phyloP scores from a whole-genome alignment of 2,329 filamentous ascomycete species.

The Beauveria rudraprayagi region DNA sequence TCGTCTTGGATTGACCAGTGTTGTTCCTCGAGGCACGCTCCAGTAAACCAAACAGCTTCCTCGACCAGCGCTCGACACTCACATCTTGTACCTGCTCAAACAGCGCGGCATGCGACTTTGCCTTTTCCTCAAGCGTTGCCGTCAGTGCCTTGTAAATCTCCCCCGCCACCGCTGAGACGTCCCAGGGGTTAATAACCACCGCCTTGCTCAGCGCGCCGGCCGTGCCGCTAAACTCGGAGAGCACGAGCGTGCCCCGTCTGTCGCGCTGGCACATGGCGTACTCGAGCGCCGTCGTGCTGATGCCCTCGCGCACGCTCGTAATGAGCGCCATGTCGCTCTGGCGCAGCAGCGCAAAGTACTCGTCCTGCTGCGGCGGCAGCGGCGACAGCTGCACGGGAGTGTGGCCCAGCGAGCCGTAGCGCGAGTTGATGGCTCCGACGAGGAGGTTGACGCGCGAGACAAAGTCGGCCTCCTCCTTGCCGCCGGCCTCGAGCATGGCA shows the following conservation, averaged over 20 bases:
- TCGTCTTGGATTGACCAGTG: background rate
- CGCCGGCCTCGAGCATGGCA: conserved; percentile 67
- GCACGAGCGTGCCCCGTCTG: conserved; percentile 75
- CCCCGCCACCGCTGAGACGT: conserved; percentile 72
- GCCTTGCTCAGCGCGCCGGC: conserved; percentile 77
- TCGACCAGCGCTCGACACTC: conserved; percentile 5
- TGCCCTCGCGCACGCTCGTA: conserved; percentile 89
- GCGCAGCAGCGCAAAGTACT: conserved; percentile 87
- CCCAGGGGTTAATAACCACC: conserved; percentile 96
- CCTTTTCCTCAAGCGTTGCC: conserved; percentile 60
- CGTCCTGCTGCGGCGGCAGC: conserved; percentile 79
- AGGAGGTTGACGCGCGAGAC: conserved; percentile 83
- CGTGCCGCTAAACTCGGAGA: conserved; percentile 94
- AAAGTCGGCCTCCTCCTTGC: conserved; percentile 66
- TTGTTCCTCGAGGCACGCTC: background rate
- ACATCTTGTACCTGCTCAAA: background rate
- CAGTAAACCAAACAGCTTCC: background rate
- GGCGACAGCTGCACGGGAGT: conserved; percentile 90
- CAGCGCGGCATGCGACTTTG: conserved; percentile 49
- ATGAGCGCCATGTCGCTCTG: conserved; percentile 87
- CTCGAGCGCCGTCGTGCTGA: conserved; percentile 95
- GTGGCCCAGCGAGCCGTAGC: conserved; percentile 79
- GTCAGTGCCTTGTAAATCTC: conserved; percentile 75
- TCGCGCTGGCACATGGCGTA: conserved; percentile 90
- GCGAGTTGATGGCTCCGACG: conserved; percentile 83